phyloP scores from a whole-genome alignment of 1,284 basidiomycete genomes.

The Fomitiporia mediterranea region DNA sequence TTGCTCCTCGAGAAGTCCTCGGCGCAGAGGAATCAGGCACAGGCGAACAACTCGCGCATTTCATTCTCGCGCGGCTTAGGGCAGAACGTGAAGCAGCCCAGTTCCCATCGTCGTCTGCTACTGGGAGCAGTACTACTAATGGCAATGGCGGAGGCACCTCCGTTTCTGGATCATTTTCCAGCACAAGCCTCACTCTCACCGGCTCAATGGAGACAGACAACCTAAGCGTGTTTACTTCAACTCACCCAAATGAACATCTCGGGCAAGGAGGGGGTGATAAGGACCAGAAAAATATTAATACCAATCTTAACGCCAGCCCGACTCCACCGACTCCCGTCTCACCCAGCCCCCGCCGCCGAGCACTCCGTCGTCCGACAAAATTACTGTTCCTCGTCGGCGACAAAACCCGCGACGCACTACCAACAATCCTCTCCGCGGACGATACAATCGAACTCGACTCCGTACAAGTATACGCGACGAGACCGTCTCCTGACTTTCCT shows the following conservation, averaged over 20 bases:
- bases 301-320: not conserved
- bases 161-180: not conserved
- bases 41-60: constrained; percentile 58
- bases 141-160: too few species aligned
- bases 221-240: not conserved
- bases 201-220: constrained; percentile 2
- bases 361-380: constrained; percentile 21
- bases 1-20: constrained; percentile 39
- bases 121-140: too few species aligned
- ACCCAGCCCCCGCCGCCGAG: not conserved
- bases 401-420: constrained; percentile 71
- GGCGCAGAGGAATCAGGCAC: constrained; percentile 58
- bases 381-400: constrained; percentile 76
- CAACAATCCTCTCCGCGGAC: constrained; percentile 40
- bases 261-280: not conserved
- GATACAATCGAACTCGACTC: constrained; percentile 42
- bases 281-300: not conserved
- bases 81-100: not conserved
- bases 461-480: constrained; percentile 66
- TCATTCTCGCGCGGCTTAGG: constrained; percentile 40
- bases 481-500: constrained; percentile 48
- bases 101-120: not conserved
- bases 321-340: not conserved
- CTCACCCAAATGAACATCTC: not conserved
- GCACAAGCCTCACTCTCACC: not conserved